These are phyloP conservation scores for Komagataella mondaviorum DNA, from an alignment of 805 yeast species.

Conservation along the genomic window DNA sequence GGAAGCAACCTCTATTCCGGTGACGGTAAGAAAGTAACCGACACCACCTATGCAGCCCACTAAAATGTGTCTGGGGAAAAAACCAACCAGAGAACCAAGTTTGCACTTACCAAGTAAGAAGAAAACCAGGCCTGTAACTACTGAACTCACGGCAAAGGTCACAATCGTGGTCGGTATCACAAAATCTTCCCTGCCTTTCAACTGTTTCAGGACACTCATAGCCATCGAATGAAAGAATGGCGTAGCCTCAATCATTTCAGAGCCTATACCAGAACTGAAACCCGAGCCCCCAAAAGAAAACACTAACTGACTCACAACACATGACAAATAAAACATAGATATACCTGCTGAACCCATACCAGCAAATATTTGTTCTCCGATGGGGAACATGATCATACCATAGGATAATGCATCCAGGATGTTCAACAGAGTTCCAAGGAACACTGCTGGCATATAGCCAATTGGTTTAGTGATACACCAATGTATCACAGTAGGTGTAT, in stretches of 20 bases:
- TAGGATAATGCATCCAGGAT: constrained; percentile 88
- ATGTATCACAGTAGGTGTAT: constrained; percentile 9
- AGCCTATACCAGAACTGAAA: constrained; percentile 84
- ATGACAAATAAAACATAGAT: constrained; percentile 88
- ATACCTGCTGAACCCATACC: constrained; percentile 78
- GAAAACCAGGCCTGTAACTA: constrained; percentile 80
- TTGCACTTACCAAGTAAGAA: constrained; percentile 62
- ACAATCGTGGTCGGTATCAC: constrained; percentile 78
- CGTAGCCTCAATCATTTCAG: constrained; percentile 98
- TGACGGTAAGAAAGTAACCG: constrained; percentile 80
- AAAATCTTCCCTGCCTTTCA: constrained; percentile 28
- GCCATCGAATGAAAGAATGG: constrained; percentile 98
- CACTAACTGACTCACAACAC: constrained; percentile 79
- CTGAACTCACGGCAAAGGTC: constrained; percentile 70
- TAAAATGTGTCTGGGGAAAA: constrained; percentile 89
- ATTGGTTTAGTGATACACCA: constrained; percentile 24
- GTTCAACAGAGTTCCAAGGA: constrained; percentile 73
- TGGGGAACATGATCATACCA: constrained; percentile 96
- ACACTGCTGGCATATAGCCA: constrained; percentile 61
- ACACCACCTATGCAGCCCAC: constrained; percentile 99
- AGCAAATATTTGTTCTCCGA: constrained; percentile 67
- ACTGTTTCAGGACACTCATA: constrained; percentile 39
- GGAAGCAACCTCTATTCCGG: constrained; percentile 88
- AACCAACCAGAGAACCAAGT: constrained; percentile 81
- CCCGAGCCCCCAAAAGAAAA: constrained; percentile 86